These are phyloP conservation scores for Hypoxylon sp. DNA, from an alignment of 2,329 filamentous ascomycete species.

Conservation along the genomic window DNA sequence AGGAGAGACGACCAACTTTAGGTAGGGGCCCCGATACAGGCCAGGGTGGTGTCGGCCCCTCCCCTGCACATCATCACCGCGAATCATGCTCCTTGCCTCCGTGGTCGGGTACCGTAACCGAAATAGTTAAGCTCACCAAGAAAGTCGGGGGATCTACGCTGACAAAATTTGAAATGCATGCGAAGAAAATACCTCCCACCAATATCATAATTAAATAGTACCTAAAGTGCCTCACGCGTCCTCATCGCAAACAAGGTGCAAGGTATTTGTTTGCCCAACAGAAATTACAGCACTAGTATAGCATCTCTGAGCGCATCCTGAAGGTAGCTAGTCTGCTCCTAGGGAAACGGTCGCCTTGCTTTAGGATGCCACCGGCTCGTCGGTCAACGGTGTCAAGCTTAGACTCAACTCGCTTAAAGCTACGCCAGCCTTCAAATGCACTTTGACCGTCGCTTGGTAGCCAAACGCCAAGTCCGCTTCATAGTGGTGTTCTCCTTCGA, in stretches of 20 bases:
- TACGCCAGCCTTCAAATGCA: not conserved
- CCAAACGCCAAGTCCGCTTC: conserved; percentile 4
- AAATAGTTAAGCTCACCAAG: conserved; percentile 7
- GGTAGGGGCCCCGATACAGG: conserved; percentile 4
- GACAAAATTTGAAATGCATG: not conserved
- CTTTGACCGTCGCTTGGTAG: conserved; percentile 2
- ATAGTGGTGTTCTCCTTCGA: not conserved
- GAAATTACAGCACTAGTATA: conserved; percentile 1
- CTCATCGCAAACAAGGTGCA: not conserved
- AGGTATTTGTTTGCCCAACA: conserved; percentile 6
- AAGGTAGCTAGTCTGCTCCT: not conserved
- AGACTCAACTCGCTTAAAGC: conserved; percentile 10
- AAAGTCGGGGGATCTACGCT: conserved; percentile 11
- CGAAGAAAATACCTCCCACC: conserved; percentile 1
- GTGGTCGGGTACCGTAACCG: conserved; percentile 20
- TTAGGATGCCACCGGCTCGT: not conserved
- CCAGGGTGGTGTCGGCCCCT: conserved; percentile 7
- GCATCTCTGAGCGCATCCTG: not conserved
- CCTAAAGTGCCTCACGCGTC: not conserved
- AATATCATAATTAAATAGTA: not conserved
- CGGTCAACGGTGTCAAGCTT: not conserved
- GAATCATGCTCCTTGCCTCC: conserved; percentile 15
- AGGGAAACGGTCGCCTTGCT: not conserved
- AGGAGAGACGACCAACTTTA: not conserved
- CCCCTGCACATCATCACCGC: conserved; percentile 18